These are phyloP conservation scores for Russula ochroleuca DNA, from an alignment of 768 basidiomycete genomes.

Conservation along the genomic window DNA sequence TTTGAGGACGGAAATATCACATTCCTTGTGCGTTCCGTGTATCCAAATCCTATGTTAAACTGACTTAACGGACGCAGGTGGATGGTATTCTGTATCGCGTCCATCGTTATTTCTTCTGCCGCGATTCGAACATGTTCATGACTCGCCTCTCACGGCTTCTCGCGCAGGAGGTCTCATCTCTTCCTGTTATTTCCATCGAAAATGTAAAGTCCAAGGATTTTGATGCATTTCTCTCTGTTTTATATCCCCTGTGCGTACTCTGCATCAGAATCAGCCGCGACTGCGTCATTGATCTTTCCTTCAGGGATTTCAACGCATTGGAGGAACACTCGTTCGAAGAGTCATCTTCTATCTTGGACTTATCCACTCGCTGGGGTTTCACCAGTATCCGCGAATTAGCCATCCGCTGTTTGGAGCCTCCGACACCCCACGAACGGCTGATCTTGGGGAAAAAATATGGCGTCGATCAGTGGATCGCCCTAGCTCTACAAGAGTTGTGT, in stretches of 20 bases:
- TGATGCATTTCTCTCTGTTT: slow-evolving; percentile 23
- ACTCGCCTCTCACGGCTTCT: slow-evolving; percentile 7
- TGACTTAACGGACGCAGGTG: neutral
- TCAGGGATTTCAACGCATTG: slow-evolving; percentile 18
- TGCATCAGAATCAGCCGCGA: neutral
- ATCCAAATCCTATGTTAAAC: neutral
- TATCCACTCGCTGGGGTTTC: slow-evolving; percentile 24
- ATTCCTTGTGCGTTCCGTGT: slow-evolving; percentile 14
- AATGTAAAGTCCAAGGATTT: slow-evolving; percentile 19
- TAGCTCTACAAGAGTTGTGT: slow-evolving; percentile 16
- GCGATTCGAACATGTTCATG: slow-evolving; percentile 17
- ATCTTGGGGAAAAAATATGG: slow-evolving; percentile 8
- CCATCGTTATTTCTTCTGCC: slow-evolving; percentile 25
- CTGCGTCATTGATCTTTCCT: neutral
- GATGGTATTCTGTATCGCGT: slow-evolving; percentile 19
- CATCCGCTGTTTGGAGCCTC: slow-evolving; percentile 14
- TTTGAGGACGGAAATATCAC: slow-evolving; percentile 24
- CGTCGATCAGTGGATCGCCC: slow-evolving; percentile 17
- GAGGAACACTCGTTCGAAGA: slow-evolving; percentile 18
- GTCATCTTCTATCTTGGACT: slow-evolving; percentile 16
- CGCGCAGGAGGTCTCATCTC: neutral
- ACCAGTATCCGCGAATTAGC: slow-evolving; percentile 19
- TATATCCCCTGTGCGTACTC: slow-evolving; percentile 21
- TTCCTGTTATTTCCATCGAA: slow-evolving; percentile 7
- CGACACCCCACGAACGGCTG: slow-evolving; percentile 8